Percentiles rank a stretch among this genome's conserved stretches.
phyloP scores from a whole-genome alignment of 495 filamentous ascomycete species.

The Talaromyces trachyspermus region DNA sequence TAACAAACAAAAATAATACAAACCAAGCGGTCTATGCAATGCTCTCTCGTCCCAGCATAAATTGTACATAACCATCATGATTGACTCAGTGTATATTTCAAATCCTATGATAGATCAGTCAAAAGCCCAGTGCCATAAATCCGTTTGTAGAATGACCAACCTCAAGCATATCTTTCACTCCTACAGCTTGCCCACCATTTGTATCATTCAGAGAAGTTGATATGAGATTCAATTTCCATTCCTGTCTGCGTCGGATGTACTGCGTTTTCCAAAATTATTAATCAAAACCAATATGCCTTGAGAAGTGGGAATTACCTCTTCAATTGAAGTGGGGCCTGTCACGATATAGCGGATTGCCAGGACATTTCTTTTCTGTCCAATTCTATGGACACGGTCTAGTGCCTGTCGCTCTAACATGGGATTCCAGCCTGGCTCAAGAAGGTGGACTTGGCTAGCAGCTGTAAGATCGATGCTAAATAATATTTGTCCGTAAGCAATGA shows the following conservation, averaged over 20 bases:
- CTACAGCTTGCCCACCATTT: not conserved
- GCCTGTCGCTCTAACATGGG: slow-evolving; percentile 24
- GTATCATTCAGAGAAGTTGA: not conserved
- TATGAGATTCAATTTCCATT: not conserved
- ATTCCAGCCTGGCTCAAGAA: slow-evolving; percentile 26
- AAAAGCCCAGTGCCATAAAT: not conserved
- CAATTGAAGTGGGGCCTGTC: slow-evolving; percentile 14
- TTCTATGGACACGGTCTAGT: slow-evolving; percentile 22
- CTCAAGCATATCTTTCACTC: not conserved
- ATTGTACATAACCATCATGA: not conserved
- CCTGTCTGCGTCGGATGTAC: not conserved
- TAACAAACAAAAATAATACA: not conserved
- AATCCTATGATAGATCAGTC: not conserved
- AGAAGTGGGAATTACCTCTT: slow-evolving; percentile 13
- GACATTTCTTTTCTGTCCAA: slow-evolving; percentile 21
- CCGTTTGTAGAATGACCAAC: not conserved
- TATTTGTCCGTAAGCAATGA: not conserved
- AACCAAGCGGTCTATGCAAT: not conserved
- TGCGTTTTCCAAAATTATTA: not conserved
- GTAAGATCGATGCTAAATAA: slow-evolving; percentile 18
- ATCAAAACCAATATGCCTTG: not conserved
- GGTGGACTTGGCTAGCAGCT: slow-evolving; percentile 16
- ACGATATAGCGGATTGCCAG: slow-evolving; percentile 21
- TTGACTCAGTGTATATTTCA: not conserved
- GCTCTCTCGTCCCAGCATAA: not conserved